phyloP scores from a whole-genome alignment of 164 flowering plant species.

The Paratinospora sagittata region DNA sequence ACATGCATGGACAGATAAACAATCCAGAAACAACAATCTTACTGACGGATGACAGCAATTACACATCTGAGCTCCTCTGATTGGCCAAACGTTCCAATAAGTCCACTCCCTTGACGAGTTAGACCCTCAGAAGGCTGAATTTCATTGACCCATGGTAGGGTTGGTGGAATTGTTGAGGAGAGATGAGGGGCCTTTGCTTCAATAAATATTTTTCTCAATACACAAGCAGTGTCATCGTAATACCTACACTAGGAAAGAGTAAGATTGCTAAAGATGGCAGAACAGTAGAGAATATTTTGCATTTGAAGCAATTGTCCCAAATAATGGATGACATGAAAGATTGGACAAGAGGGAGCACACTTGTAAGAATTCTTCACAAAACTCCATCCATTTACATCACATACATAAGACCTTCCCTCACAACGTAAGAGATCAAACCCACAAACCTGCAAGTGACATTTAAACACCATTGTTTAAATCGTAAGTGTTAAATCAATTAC shows the following conservation, averaged over 20 bases:
- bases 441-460: slow-evolving; percentile 64
- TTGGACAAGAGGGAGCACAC: slow-evolving; percentile 30
- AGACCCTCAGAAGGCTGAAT: slow-evolving; percentile 79
- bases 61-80: slow-evolving; percentile 97
- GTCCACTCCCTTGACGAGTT: slow-evolving; percentile 98
- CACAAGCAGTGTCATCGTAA: slow-evolving; percentile 99
- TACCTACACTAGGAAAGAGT: slow-evolving; percentile 44
- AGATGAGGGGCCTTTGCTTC: slow-evolving; percentile 99
- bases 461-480: not conserved
- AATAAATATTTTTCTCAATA: slow-evolving; percentile 88
- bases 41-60: slow-evolving; percentile 91
- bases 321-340: not conserved
- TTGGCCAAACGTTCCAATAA: slow-evolving; percentile 94
- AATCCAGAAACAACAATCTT: slow-evolving; percentile 23
- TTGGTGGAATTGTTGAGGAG: slow-evolving; percentile 91
- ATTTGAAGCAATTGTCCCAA: not conserved
- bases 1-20: slow-evolving; percentile 5
- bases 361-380: slow-evolving; percentile 98
- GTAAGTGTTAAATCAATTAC: not conserved
- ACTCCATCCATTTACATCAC: slow-evolving; percentile 99
- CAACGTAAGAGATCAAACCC: slow-evolving; percentile 97
- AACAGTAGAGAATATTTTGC: not conserved
- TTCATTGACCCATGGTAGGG: slow-evolving; percentile 82
- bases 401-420: slow-evolving; percentile 95
- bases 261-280: not conserved